These are phyloP conservation scores for Basidioascus undulatus DNA, from an alignment of 768 basidiomycete genomes.

Conservation along the genomic window DNA sequence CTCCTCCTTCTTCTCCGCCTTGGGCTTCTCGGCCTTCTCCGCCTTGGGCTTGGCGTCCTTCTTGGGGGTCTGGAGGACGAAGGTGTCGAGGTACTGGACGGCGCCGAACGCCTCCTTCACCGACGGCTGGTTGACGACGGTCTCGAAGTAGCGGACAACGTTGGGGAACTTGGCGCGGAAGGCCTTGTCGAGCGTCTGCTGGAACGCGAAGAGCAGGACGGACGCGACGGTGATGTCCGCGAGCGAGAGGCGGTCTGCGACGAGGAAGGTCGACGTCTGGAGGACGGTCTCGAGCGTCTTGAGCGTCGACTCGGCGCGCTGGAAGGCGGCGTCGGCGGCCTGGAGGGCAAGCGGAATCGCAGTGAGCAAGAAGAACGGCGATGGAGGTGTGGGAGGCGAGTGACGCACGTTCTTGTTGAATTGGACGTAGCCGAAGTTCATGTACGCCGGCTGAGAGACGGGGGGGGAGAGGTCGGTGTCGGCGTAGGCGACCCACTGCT, in stretches of 20 bases:
- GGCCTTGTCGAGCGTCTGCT: conserved; percentile 33
- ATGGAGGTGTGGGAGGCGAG: not conserved
- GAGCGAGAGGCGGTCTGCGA: conserved; percentile 78
- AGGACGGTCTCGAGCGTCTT: conserved; percentile 51
- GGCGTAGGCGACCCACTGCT: conserved; percentile 61
- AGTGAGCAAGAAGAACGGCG: not conserved
- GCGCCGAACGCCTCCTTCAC: conserved; percentile 42
- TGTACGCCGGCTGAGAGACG: conserved; percentile 12
- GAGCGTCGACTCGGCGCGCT: conserved; percentile 24
- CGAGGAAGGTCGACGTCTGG: conserved; percentile 59
- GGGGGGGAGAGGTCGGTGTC: conserved; percentile 35
- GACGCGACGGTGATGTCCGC: conserved; percentile 58
- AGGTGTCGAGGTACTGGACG: conserved; percentile 29
- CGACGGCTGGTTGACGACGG: conserved; percentile 59
- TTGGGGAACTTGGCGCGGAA: conserved; percentile 45
- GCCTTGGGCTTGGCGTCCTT: conserved; percentile 23
- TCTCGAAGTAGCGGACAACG: conserved; percentile 63
- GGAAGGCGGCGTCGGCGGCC: conserved; percentile 14
- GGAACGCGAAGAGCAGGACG: conserved; percentile 30
- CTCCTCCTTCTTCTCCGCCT: conserved; percentile 12
- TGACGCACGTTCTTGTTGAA: too few relatives aligned
- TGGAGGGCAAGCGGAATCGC: too few relatives aligned
- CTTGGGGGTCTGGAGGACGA: conserved; percentile 27
- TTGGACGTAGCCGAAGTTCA: too few relatives aligned
- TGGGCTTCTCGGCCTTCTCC: conserved; percentile 25